Conservation (phyloP, 306 rosid genomes). For the Myrica gale region DNA sequence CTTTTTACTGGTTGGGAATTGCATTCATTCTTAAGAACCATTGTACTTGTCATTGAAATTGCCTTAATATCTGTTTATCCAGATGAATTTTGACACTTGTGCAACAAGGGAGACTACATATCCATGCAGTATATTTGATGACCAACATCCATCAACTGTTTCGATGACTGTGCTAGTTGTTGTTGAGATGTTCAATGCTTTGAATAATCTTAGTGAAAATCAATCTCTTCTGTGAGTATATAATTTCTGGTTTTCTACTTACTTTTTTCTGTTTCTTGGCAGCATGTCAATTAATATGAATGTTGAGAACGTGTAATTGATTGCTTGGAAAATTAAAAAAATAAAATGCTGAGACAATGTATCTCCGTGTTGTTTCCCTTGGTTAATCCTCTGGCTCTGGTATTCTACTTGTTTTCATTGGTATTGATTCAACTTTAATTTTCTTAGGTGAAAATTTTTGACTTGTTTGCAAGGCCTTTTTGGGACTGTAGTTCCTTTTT, state of each 20-base stretch:
- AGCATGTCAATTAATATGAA: not conserved
- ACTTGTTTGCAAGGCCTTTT: not conserved
- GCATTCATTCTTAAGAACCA: not conserved
- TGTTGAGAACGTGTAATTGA: not conserved
- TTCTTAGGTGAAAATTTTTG: not conserved
- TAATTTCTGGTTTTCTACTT: slow-evolving; percentile 1
- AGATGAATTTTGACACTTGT: slow-evolving; percentile 92
- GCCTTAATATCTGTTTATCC: slow-evolving; percentile 16
- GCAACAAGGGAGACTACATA: slow-evolving; percentile 79
- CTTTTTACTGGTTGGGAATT: not conserved
- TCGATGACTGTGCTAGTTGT: slow-evolving; percentile 98
- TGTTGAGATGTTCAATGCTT: slow-evolving; percentile 98
- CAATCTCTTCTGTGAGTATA: slow-evolving; percentile 93
- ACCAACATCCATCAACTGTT: slow-evolving; percentile 93
- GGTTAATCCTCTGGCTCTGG: no score
- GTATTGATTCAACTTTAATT: no score
- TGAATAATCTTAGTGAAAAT: slow-evolving; percentile 97
- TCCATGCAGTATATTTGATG: slow-evolving; percentile 92
- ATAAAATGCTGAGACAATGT: no score
- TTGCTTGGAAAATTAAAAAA: no score
- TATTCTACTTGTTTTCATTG: no score
- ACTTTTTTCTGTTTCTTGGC: not conserved
- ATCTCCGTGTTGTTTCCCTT: no score
- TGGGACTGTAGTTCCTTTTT: not conserved
- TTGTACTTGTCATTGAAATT: not conserved